Conservation (phyloP, 2,329 filamentous ascomycete genomes). For the Dendrostoma leiphaemia region DNA sequence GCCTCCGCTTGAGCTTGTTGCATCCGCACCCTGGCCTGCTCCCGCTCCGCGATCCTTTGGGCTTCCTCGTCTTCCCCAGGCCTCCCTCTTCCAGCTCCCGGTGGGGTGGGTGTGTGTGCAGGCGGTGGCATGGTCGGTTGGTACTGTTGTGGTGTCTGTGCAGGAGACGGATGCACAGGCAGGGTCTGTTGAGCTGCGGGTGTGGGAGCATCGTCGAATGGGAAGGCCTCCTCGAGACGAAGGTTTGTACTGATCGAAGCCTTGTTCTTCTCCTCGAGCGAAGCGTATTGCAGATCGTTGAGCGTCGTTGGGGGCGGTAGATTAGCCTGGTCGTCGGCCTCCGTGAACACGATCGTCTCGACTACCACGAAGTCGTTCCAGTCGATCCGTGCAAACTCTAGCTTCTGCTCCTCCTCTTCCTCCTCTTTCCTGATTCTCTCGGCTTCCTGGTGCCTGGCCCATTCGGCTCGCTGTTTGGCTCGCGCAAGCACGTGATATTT, state of each 20-base stretch:
- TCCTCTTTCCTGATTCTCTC: slow-evolving; percentile 90
- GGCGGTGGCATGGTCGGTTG: slow-evolving; percentile 21
- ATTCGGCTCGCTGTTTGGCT: slow-evolving; percentile 84
- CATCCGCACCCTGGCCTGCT: slow-evolving; percentile 60
- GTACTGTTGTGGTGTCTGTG: slow-evolving; percentile 30
- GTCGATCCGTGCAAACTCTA: slow-evolving; percentile 80
- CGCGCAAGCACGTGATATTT: slow-evolving; percentile 77
- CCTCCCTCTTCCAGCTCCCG: slow-evolving; percentile 31
- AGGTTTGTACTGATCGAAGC: slow-evolving; percentile 79
- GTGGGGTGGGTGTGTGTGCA: slow-evolving; percentile 37
- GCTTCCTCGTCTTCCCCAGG: slow-evolving; percentile 62
- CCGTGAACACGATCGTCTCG: slow-evolving; percentile 89
- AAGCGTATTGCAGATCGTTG: slow-evolving; percentile 89
- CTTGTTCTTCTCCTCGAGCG: slow-evolving; percentile 90
- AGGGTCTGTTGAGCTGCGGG: slow-evolving; percentile 37
- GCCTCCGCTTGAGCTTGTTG: slow-evolving; percentile 79
- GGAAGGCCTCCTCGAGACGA: slow-evolving; percentile 93
- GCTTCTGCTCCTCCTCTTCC: slow-evolving; percentile 76
- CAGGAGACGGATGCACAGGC: slow-evolving; percentile 43
- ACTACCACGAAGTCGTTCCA: slow-evolving; percentile 98
- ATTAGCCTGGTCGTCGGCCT: slow-evolving; percentile 80
- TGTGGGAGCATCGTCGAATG: slow-evolving; percentile 64
- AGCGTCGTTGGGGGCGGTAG: slow-evolving; percentile 87
- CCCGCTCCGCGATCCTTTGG: slow-evolving; percentile 61
- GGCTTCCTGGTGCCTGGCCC: slow-evolving; percentile 77